Evolutionary conservation across 202 grass and related monocot species (phyloP).

Genomic region (Tripidium arundinaceum): DNA sequence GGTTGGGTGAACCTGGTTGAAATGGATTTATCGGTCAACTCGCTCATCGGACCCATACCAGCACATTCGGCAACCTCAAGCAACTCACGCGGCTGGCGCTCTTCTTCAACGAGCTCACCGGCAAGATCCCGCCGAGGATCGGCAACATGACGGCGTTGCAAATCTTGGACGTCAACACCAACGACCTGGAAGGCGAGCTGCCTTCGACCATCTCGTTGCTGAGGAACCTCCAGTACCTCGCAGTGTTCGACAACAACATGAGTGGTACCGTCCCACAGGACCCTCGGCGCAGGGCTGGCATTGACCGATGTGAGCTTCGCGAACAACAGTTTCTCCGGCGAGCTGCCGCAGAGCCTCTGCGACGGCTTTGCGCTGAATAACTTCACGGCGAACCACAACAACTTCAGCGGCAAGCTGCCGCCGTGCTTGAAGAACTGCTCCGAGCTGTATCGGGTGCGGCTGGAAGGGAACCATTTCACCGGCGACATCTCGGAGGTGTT

Average conservation of each 20-base stretch:
- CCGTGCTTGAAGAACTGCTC: slow-evolving; percentile 65
- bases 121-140: slow-evolving; percentile 54
- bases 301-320: slow-evolving; percentile 42
- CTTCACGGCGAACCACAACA: slow-evolving; percentile 57
- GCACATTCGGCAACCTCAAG: slow-evolving; percentile 46
- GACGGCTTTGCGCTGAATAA: slow-evolving; percentile 17
- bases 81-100: slow-evolving; percentile 36
- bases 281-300: slow-evolving; percentile 42
- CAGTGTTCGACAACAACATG: slow-evolving; percentile 64
- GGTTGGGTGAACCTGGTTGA: neutral
- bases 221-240: slow-evolving; percentile 27
- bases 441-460: slow-evolving; percentile 32
- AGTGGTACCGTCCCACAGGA: slow-evolving; percentile 49
- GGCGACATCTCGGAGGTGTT: slow-evolving; percentile 76
- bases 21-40: slow-evolving; percentile 57
- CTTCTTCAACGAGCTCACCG: slow-evolving; percentile 56
- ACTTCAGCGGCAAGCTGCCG: slow-evolving; percentile 57
- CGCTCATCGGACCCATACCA: slow-evolving; percentile 45
- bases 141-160: slow-evolving; percentile 57
- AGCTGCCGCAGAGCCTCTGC: slow-evolving; percentile 56
- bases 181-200: slow-evolving; percentile 54
- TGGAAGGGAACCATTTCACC: slow-evolving; percentile 65
- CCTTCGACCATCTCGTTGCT: slow-evolving; percentile 49
- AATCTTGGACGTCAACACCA: slow-evolving; percentile 54
- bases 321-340: slow-evolving; percentile 66